Conservation (phyloP, 2,329 filamentous ascomycete genomes). For the Aureobasidium subglaciale region DNA sequence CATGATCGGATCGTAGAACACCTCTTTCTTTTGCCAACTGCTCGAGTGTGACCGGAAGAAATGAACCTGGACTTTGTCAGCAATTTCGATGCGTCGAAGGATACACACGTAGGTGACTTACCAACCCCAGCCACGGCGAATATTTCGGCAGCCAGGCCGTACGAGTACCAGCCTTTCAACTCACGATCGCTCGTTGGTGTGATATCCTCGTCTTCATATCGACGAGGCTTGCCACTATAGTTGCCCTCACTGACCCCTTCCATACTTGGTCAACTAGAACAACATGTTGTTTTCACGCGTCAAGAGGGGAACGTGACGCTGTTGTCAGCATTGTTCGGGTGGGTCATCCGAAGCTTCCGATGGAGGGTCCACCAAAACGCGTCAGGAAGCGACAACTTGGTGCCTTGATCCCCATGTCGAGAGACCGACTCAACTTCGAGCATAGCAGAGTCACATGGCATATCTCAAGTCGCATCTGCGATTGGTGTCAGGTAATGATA, state of each 20-base stretch:
- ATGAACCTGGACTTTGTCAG: conserved; percentile 57
- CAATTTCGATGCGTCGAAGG: not conserved
- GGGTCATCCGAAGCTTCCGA: conserved; percentile 12
- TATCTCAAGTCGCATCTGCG: not conserved
- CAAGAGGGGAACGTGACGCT: not conserved
- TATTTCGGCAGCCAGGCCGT: conserved; percentile 73
- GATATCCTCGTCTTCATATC: conserved; percentile 11
- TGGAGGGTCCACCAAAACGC: not conserved
- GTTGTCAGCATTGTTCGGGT: conserved; percentile 12
- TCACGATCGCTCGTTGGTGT: conserved; percentile 14
- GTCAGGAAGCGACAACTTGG: conserved; percentile 3
- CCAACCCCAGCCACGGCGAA: conserved; percentile 84
- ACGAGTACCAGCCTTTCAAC: conserved; percentile 16
- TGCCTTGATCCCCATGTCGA: not conserved
- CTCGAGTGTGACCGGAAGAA: conserved; percentile 86
- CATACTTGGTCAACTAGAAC: not conserved
- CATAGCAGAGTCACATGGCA: not conserved
- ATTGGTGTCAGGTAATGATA: too few species aligned
- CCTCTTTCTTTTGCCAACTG: conserved; percentile 84
- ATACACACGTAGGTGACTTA: conserved; percentile 39
- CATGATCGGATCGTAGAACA: conserved; percentile 68
- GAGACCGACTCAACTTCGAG: not conserved
- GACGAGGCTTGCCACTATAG: not conserved
- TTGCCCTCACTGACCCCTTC: not conserved
- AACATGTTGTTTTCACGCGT: not conserved